Evolutionary conservation across 1,139 yeast species (phyloP).

Genomic region (Geotrichum restrictum): DNA sequence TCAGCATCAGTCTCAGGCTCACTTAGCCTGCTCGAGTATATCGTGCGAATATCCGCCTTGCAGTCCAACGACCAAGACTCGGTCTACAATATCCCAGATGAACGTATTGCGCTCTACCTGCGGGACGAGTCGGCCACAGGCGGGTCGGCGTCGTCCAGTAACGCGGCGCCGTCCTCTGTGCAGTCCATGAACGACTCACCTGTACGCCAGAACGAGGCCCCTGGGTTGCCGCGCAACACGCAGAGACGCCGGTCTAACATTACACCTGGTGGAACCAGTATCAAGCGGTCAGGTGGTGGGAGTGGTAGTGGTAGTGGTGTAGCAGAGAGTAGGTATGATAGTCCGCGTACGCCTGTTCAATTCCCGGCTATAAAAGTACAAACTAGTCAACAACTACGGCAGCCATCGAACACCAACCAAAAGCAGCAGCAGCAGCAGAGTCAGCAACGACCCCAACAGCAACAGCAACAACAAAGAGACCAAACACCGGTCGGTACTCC

Average conservation of each 20-base stretch:
- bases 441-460: neutral
- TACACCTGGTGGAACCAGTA: constrained; percentile 2
- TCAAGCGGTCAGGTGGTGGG: neutral
- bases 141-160: neutral
- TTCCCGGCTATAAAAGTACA: constrained; percentile 1
- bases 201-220: constrained; percentile 1
- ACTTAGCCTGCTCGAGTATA: constrained; percentile 61
- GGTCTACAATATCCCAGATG: constrained; percentile 59
- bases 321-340: neutral
- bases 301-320: too few species aligned
- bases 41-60: constrained; percentile 57
- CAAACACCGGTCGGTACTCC: neutral
- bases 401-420: neutral
- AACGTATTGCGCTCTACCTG: constrained; percentile 58
- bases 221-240: constrained; percentile 1
- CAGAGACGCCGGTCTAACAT: neutral
- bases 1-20: constrained; percentile 30
- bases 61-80: constrained; percentile 60
- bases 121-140: constrained; percentile 48
- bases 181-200: constrained; percentile 9
- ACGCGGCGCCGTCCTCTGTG: constrained; percentile 13
- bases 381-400: too few species aligned
- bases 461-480: neutral
- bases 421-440: neutral
- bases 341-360: constrained; percentile 1